Evolutionary conservation across 1,139 yeast species (phyloP), one percentile per base, ranked within the genome.

Genomic region (Suhomyces yuchorum): DNA sequence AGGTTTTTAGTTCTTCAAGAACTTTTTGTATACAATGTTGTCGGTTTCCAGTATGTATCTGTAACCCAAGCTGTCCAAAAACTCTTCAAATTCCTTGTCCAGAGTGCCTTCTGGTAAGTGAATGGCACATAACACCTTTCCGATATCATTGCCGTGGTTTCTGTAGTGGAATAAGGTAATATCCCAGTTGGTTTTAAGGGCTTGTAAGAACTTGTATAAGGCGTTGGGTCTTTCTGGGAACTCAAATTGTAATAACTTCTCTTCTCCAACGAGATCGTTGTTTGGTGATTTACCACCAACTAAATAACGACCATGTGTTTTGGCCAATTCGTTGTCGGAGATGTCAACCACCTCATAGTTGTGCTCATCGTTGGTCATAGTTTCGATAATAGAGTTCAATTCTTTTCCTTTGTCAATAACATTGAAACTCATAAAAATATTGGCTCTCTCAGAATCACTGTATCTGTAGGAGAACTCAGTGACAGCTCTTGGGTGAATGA

Each of bases 211-310:
- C 51, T 81, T 85, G 44, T 86, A 81, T 59, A 93, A 76, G 0
- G 99, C 98, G 38, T 97, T 96, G 1, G 98, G 98, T 60, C 95
- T 84, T 65, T 93, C 99, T 11, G 99, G 99, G 75, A 93, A 95
- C 67, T 91, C 97, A 61, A 93, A 93, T 47, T 87, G 81, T 57
- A 84, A 82, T 40, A 93, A 70, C 58, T 86, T 82, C 67, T 93
- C 99, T 54, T 87, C 77, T 26, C 80, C 74, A 12, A 85, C 51
- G 30, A 48, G 46, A 20, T 73, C 64, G 0, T 85, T 78, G 14
- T 56, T 56, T n/a, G 70, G 66, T n/a, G 68, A 59, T 50, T 87
- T 84, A 49, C 99, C 99, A 49, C 99, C 99, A 23, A 93, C 96
- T 54, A 93, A 75, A 65, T 95, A 95, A 66, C 99, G 82, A 37